Base-by-base conservation (phyloP, 1,284 basidiomycete genomes). In the Porodaedalea pini region DNA sequence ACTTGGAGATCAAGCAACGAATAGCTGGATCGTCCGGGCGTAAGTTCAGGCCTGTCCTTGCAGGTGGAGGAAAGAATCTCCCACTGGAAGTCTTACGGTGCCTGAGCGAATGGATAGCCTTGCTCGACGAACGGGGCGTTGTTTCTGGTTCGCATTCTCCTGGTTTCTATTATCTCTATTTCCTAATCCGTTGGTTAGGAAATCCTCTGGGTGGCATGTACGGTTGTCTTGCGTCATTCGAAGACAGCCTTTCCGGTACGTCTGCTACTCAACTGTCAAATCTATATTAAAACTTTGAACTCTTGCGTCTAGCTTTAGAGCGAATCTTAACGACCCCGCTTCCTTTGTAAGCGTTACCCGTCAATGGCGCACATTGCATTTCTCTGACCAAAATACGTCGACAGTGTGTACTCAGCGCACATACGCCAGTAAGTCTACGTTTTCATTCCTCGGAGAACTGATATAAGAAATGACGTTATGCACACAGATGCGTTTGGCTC, bases 401-500 rank as follows among this genome's bases (percentile, higher is more conserved):
- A 13, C 57, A 83, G 82, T 59, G 78, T 82, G 3, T 85, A 81
- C 64, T 78, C 82, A 0, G 81, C 79, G 5, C 83, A 85, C 62
- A 85, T 85, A 40, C 69, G 71, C 62, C 73, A 73, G 72, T 74
- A 57, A 62, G 72, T 60, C 11, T 57, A 61, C 47, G 8, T 29
- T 29, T 49, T 1, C 23, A 45, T 37, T 34, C 17, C 36, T 34
- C 5, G 39, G 27, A 39, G 51, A 63, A 37, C 34, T n/a, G 13
- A 54, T 49, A 32, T 34, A 32, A 49, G 21, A 32, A 54, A 39
- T 57, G 6, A 32, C 13, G 25, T 27, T 23, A n/a, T n/a, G n/a
- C n/a, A n/a, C 45, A 11, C 61, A 83, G 82, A 66, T 85, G 82
- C 39, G 80, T 86, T 27, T 86, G 82, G 83, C 68, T 85, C 15